phyloP scores from a whole-genome alignment of 306 rosid species.

The Dalbergia cochinchinensis region DNA sequence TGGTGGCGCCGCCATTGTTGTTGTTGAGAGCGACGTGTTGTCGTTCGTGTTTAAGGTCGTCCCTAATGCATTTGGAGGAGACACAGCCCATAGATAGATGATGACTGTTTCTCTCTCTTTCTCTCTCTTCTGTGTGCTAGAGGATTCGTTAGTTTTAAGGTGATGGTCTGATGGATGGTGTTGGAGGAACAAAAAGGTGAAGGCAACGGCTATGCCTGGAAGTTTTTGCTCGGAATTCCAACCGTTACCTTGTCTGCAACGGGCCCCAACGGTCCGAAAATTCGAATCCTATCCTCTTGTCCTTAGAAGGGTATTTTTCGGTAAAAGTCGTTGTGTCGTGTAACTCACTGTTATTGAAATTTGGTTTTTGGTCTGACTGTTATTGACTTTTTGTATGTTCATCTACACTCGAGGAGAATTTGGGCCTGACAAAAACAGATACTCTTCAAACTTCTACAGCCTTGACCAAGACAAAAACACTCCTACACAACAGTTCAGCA shows the following conservation, averaged over 20 bases:
- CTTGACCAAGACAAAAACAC: background rate
- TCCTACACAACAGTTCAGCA: too few species aligned
- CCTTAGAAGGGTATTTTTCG: slow-evolving; percentile 16
- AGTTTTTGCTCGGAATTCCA: slow-evolving; percentile 38
- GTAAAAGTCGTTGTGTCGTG: background rate
- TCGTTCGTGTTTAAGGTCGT: slow-evolving; percentile 59
- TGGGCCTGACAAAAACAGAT: background rate
- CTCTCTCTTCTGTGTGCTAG: slow-evolving; percentile 11
- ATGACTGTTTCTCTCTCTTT: slow-evolving; percentile 39
- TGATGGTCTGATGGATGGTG: background rate
- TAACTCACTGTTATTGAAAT: too few species aligned
- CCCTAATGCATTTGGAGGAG: slow-evolving; percentile 76
- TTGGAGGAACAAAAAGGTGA: slow-evolving; percentile 28
- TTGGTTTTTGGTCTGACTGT: too few species aligned
- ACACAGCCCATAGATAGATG: slow-evolving; percentile 83
- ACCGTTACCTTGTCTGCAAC: slow-evolving; percentile 74
- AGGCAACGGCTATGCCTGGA: slow-evolving; percentile 50
- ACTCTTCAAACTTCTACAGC: too few species aligned
- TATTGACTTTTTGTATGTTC: background rate
- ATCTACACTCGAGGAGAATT: background rate
- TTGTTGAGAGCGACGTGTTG: slow-evolving; percentile 49
- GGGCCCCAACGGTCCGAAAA: slow-evolving; percentile 88
- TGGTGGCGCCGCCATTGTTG: slow-evolving; percentile 67
- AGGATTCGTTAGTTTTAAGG: slow-evolving; percentile 45
- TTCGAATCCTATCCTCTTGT: slow-evolving; percentile 65